Evolutionary conservation across 495 filamentous ascomycete species (phyloP), one percentile per base, ranked within the genome.

Genomic region (Aspergillus baeticus): DNA sequence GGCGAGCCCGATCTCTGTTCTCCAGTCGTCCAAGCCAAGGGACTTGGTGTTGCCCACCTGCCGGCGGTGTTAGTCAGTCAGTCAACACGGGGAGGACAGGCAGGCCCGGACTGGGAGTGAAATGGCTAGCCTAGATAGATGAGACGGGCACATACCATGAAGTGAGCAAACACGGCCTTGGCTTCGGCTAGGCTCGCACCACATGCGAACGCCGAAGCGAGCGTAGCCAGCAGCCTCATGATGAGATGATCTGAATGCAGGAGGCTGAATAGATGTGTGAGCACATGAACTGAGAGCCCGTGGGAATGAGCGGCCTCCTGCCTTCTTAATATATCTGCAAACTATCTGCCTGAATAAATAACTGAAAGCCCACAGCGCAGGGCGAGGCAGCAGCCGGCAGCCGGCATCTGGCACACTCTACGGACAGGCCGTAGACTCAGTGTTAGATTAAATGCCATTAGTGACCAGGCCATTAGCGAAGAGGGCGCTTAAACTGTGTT

Each of bases 1-100:
- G 6, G 87, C 87, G 5, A 76, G 64, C 5, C 57, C 61, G 35
- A 90, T 84, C 47, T 90, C 85, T 10, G 69, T 68, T 21, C 70
- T 59, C 81, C 84, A 89, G 43, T 84, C 75, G 3, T 31, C 11
- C 0, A 29, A 3, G 7, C 41, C 39, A 47, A 62, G 66, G 10
- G 54, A 53, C 14, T 38, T n/a, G 14, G 52, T 20, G 33, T 59
- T 63, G 2, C 20, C 31, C 31, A 59, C 37, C 37, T 49, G 50
- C 17, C 35, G 14, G 22, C 6, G 20, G 6, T 8, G 26, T 29
- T 29, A 29, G 26, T 29, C 26, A 38, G 14, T 14, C 15, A 4
- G 10, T 13, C 36, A 38, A 17, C 15, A 3, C 5, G 11, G 36
- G 3, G 36, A 13, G 15, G 3, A 38, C n/a, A n/a, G n/a, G 36